phyloP scores from a whole-genome alignment of 2,329 filamentous ascomycete genomes.

The Drechslerella stenobrocha region DNA sequence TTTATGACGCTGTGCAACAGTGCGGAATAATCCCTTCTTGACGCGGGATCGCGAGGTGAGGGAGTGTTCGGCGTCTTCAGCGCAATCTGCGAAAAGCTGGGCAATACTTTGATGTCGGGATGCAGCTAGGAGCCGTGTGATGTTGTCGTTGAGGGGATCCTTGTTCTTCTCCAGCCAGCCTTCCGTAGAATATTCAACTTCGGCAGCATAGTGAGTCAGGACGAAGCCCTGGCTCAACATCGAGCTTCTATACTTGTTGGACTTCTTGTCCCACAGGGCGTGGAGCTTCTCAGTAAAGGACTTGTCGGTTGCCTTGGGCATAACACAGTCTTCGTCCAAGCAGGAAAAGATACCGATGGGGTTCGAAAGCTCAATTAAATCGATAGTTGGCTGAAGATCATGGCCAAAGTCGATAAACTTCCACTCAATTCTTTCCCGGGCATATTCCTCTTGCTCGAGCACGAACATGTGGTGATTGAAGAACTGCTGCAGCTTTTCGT shows the following conservation, averaged over 20 bases:
- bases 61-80: conserved; percentile 73
- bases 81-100: conserved; percentile 82
- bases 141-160: conserved; percentile 94
- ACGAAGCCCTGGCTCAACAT: conserved; percentile 89
- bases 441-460: conserved; percentile 96
- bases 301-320: conserved; percentile 97
- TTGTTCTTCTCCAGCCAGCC: conserved; percentile 99
- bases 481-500: conserved; percentile 98
- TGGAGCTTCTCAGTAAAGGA: conserved; percentile 98
- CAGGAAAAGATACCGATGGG: conserved; percentile 99
- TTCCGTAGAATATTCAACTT: conserved; percentile 94
- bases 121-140: conserved; percentile 80
- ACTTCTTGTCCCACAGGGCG: conserved; percentile 93
- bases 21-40: conserved; percentile 96
- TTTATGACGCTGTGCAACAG: conserved; percentile 94
- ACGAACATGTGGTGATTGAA: conserved; percentile 99
- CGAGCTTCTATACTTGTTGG: conserved; percentile 85
- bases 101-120: conserved; percentile 84
- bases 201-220: conserved; percentile 94
- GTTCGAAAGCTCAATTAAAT: conserved; percentile 92
- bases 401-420: conserved; percentile 99
- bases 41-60: conserved; percentile 74
- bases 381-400: conserved; percentile 94
- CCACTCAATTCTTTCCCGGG: conserved; percentile 97
- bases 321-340: conserved; percentile 94